Evolutionary conservation across 1,284 basidiomycete genomes (phyloP), one percentile per base, ranked within the genome.

Genomic region (Ceratobasidium sp.): DNA sequence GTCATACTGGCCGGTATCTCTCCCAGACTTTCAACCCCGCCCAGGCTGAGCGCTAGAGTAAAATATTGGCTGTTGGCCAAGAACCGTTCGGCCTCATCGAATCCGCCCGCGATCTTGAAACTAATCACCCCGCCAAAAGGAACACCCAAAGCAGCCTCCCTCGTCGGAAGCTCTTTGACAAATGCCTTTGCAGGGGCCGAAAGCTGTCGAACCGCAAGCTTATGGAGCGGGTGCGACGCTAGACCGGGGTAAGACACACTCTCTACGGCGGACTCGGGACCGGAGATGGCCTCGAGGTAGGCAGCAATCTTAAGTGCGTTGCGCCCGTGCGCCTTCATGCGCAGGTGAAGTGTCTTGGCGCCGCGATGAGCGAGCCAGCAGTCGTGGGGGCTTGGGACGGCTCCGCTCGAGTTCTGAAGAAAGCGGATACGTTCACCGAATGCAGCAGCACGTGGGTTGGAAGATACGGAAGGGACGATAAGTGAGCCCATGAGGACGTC

Each of bases 301-400:
- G 88, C 87, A 0, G 97, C 96, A 44, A 98, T 88, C 3, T 87
- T 86, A 5, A 99, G 87, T 2, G 95, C 97, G 82, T 96, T 97
- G 64, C 89, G 80, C 0, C 97, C 97, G 83, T 98, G 97, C 53
- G 92, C 91, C 80, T 94, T 91, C 92, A 97, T 96, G 56, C 97
- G 90, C 1, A 98, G 87, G 78, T 92, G 90, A 4, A 98, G 90
- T 7, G 97, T 99, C 89, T 99, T 99, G 80, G 93, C 90, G 15
- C 96, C 96, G 28, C 97, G 91, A 84, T 96, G 94, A 4, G 95
- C 94, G 73, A 99, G 91, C 94, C 95, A 98, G 82, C 89, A 93
- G 86, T 99, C 97, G 84, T 95, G 94, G 1, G 97, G 88, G 51
- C 94, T 95, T 0, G 97, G 96, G 0, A 96, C 90, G 10, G 95